A percentile compares a stretch with the other conserved stretches of the same genome.
phyloP scores from a whole-genome alignment of 1,284 basidiomycete genomes.

The Austroboletus niveus region DNA sequence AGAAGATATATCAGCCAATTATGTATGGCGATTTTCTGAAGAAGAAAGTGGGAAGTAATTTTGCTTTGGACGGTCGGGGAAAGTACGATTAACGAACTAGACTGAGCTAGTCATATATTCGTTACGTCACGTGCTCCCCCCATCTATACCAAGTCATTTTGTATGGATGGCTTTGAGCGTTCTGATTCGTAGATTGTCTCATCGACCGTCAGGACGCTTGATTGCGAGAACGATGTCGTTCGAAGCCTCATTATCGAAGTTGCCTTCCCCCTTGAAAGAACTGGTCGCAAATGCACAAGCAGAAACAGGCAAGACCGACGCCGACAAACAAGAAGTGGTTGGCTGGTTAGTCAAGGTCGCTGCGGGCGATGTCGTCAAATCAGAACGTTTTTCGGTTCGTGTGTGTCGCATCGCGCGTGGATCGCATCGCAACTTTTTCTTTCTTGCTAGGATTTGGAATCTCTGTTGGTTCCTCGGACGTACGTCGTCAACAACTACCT shows the following conservation, averaged over 20 bases:
- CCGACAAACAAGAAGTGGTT: constrained; percentile 60
- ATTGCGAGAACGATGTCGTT: constrained; percentile 54
- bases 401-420: background rate
- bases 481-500: constrained; percentile 80
- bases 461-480: constrained; percentile 72
- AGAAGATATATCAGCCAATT: constrained; percentile 43
- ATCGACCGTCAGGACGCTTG: constrained; percentile 15
- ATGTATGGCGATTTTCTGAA: constrained; percentile 75
- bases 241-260: constrained; percentile 47
- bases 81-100: constrained; percentile 36
- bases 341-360: constrained; percentile 70
- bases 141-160: background rate
- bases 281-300: constrained; percentile 51
- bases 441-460: constrained; percentile 62
- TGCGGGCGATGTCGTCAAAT: constrained; percentile 47
- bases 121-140: constrained; percentile 24
- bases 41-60: constrained; percentile 71
- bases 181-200: constrained; percentile 15
- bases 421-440: background rate
- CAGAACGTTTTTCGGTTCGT: constrained; percentile 49
- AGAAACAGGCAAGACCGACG: constrained; percentile 55
- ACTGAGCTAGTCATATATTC: background rate
- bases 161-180: constrained; percentile 17
- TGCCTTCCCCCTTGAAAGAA: constrained; percentile 55
- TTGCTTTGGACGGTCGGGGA: constrained; percentile 44